These are phyloP conservation scores for Aspergillus sp. DNA, from an alignment of 2,329 filamentous ascomycete genomes.

Conservation along the genomic window DNA sequence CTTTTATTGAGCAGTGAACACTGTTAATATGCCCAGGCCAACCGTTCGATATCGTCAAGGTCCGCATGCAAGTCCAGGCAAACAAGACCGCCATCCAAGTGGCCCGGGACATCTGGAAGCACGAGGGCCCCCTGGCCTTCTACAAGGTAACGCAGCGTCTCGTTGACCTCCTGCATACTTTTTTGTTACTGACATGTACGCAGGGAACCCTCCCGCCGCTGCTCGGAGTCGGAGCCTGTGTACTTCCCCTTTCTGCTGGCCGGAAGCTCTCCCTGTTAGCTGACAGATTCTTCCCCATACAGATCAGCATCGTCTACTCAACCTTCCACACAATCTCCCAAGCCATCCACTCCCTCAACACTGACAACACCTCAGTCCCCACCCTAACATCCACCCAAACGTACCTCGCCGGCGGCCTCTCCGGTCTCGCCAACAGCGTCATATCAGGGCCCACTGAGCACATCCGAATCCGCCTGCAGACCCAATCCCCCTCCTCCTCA, in stretches of 20 bases:
- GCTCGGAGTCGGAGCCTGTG: conserved; percentile 90
- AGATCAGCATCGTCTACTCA: conserved; percentile 83
- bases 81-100: conserved; percentile 68
- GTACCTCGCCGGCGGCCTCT: conserved; percentile 83
- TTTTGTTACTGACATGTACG: not conserved
- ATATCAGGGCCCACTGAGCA: conserved; percentile 91
- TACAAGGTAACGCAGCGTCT: conserved; percentile 64
- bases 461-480: conserved; percentile 89
- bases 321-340: conserved; percentile 87
- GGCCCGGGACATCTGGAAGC: conserved; percentile 74
- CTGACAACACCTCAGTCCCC: conserved; percentile 28
- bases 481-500: conserved; percentile 81
- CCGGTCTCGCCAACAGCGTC: conserved; percentile 79
- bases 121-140: conserved; percentile 84
- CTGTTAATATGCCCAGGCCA: conserved; percentile 47
- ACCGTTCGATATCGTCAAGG: conserved; percentile 87
- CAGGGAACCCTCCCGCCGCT: conserved; percentile 90
- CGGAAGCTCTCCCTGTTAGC: too few relatives aligned
- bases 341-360: conserved; percentile 74
- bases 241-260: conserved; percentile 34
- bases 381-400: conserved; percentile 59
- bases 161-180: too few relatives aligned
- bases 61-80: conserved; percentile 88
- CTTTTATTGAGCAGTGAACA: too few relatives aligned
- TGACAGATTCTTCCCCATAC: conserved; percentile 14